Evolutionary conservation across 768 basidiomycete species (phyloP).

Genomic region (Pleurotus giganteus): DNA sequence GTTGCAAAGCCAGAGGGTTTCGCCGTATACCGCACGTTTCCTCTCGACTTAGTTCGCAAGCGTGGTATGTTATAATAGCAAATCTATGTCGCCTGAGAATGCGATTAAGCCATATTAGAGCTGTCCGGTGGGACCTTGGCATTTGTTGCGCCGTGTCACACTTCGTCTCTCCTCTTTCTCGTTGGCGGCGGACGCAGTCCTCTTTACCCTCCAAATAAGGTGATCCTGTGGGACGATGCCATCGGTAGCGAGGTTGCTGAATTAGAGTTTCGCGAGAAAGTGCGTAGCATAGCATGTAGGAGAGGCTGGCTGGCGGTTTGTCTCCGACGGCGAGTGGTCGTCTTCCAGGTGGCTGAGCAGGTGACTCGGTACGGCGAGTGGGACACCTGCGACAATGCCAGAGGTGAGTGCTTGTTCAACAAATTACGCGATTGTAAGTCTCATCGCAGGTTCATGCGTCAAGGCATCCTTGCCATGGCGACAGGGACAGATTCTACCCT

Average conservation of each 20-base stretch:
- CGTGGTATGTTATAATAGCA: conserved; percentile 54
- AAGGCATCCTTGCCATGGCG: conserved; percentile 78
- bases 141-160: conserved; percentile 75
- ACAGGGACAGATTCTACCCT: conserved; percentile 75
- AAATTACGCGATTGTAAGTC: not conserved
- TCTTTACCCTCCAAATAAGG: conserved; percentile 89
- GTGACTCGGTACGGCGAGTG: conserved; percentile 70
- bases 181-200: conserved; percentile 87
- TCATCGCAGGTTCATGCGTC: conserved; percentile 1
- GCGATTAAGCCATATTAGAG: conserved; percentile 43
- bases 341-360: conserved; percentile 67
- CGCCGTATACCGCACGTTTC: conserved; percentile 76
- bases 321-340: conserved; percentile 73
- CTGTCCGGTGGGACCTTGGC: conserved; percentile 76
- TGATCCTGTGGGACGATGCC: conserved; percentile 85
- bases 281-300: conserved; percentile 75
- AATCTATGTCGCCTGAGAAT: not conserved
- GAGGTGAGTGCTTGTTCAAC: conserved; percentile 48
- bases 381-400: conserved; percentile 86
- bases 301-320: conserved; percentile 85
- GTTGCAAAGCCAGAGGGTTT: conserved; percentile 78
- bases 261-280: conserved; percentile 84
- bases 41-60: conserved; percentile 75
- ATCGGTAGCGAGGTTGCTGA: conserved; percentile 78
- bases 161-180: conserved; percentile 81